phyloP scores from a whole-genome alignment of 306 rosid genomes.

The Canavalia ensiformis region DNA sequence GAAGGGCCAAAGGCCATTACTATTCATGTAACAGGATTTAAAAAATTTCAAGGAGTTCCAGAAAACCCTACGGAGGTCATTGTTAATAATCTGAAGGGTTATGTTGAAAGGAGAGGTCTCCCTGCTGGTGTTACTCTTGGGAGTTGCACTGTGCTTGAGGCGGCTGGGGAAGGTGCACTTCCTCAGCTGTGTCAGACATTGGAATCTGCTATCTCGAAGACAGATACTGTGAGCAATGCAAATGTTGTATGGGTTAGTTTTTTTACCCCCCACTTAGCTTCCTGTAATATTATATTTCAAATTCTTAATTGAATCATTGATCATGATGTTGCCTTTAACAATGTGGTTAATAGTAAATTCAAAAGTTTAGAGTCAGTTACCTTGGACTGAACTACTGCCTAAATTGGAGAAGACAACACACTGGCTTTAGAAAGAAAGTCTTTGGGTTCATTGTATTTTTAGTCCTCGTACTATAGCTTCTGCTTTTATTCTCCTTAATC shows the following conservation, averaged over 20 bases:
- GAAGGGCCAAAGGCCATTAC: conserved; percentile 78
- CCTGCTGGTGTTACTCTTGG: conserved; percentile 82
- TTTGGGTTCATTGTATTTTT: neutral
- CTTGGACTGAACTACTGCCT: conserved; percentile 3
- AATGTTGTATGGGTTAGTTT: conserved; percentile 86
- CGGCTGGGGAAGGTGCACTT: conserved; percentile 78
- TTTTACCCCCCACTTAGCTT: conserved; percentile 22
- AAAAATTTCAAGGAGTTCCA: conserved; percentile 80
- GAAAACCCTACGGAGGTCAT: conserved; percentile 82
- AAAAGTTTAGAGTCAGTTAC: neutral
- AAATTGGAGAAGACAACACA: conserved; percentile 15
- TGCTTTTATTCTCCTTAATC: too few species aligned
- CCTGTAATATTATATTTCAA: neutral
- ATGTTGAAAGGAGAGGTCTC: conserved; percentile 72
- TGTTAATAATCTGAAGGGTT: conserved; percentile 66
- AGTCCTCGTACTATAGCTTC: too few species aligned
- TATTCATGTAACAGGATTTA: conserved; percentile 86
- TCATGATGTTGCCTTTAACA: neutral
- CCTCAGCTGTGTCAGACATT: conserved; percentile 61
- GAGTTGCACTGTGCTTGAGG: conserved; percentile 75
- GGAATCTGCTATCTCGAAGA: conserved; percentile 62
- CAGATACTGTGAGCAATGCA: conserved; percentile 49
- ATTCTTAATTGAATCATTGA: neutral
- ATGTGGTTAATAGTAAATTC: neutral
- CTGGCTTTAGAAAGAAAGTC: conserved; percentile 11